Percentiles rank a stretch among this genome's conserved stretches.
phyloP scores from a whole-genome alignment of 768 basidiomycete species.

The Imleria badia region DNA sequence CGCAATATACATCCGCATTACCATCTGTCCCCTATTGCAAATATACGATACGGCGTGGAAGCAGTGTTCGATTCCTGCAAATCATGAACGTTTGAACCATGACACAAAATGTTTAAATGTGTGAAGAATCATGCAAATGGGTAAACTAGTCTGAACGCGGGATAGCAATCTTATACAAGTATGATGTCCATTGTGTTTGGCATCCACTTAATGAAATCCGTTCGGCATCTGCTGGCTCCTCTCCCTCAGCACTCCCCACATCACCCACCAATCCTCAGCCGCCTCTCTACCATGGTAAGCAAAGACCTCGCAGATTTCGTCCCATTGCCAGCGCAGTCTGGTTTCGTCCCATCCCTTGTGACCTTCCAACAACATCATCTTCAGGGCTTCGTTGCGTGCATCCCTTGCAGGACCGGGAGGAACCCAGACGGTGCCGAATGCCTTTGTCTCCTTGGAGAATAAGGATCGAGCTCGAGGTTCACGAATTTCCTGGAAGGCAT shows the following conservation, averaged over 20 bases:
- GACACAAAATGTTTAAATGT: background rate
- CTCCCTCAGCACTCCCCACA: constrained; percentile 52
- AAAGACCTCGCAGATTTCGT: constrained; percentile 52
- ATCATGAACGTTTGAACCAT: background rate
- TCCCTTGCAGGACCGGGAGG: constrained; percentile 48
- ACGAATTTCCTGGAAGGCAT: constrained; percentile 62
- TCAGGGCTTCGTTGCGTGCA: constrained; percentile 41
- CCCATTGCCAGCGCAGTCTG: constrained; percentile 52
- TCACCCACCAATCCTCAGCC: constrained; percentile 68
- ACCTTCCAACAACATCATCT: constrained; percentile 23
- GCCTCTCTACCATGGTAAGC: constrained; percentile 55
- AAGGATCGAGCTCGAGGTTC: constrained; percentile 47
- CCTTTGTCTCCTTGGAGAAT: constrained; percentile 44
- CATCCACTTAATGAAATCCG: constrained; percentile 8
- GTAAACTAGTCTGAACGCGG: background rate
- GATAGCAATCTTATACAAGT: constrained; percentile 3
- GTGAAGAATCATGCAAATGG: background rate
- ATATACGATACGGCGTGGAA: no score
- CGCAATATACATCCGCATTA: constrained; percentile 19
- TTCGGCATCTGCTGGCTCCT: constrained; percentile 27
- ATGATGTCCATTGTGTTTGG: constrained; percentile 4
- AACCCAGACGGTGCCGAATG: constrained; percentile 41
- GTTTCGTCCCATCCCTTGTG: constrained; percentile 49
- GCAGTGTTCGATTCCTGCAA: background rate
- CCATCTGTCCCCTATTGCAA: constrained; percentile 5